These are phyloP conservation scores for Raphanus raphanistrum DNA, from an alignment of 345 rosid genomes.

Conservation along the genomic window DNA sequence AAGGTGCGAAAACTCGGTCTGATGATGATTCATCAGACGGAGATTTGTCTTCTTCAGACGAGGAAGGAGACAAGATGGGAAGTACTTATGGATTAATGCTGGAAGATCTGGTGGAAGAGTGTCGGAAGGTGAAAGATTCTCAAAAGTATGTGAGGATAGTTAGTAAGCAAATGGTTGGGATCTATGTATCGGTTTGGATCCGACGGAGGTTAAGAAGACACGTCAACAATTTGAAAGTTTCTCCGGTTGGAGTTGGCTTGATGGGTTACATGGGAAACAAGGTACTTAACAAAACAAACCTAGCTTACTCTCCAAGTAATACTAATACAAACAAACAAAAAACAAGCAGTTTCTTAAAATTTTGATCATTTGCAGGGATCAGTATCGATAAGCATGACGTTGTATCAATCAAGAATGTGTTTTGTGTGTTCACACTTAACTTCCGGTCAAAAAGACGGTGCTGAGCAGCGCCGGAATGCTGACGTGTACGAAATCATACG, in stretches of 20 bases:
- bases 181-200: constrained; percentile 92
- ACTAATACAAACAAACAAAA: background rate
- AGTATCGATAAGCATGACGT: constrained; percentile 90
- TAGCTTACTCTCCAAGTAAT: constrained; percentile 30
- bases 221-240: constrained; percentile 85
- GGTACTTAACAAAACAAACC: constrained; percentile 42
- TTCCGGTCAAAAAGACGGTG: constrained; percentile 94
- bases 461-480: constrained; percentile 82
- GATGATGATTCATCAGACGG: constrained; percentile 38
- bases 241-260: constrained; percentile 95
- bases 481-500: constrained; percentile 81
- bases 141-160: constrained; percentile 74
- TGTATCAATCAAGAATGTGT: constrained; percentile 89
- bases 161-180: constrained; percentile 99
- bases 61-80: constrained; percentile 19
- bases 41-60: constrained; percentile 26
- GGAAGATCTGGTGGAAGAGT: constrained; percentile 32
- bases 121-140: constrained; percentile 39
- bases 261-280: constrained; percentile 99
- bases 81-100: constrained; percentile 28
- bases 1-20: constrained; percentile 42
- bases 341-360: background rate
- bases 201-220: constrained; percentile 78
- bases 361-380: constrained; percentile 68
- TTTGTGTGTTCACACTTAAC: constrained; percentile 98